These are phyloP conservation scores for Phoenix dactylifera DNA, from an alignment of 176 grass and related monocot genomes.

Conservation along the genomic window DNA sequence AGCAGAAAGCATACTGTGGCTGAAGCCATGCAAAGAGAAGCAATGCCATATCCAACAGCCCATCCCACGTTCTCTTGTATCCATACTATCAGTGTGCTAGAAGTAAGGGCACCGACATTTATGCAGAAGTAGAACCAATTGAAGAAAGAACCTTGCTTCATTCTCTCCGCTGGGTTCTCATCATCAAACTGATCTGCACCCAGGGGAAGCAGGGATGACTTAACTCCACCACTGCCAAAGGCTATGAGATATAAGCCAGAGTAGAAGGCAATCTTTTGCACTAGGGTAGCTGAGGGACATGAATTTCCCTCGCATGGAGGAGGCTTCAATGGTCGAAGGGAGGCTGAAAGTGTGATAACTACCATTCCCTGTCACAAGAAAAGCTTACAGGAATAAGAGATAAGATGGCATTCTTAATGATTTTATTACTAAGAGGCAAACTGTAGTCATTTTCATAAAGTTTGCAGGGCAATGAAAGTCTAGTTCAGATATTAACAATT, in stretches of 20 bases:
- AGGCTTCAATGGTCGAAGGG: constrained; percentile 24
- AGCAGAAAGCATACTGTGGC: constrained; percentile 45
- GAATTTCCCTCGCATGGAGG: constrained; percentile 16
- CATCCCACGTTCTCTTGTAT: constrained; percentile 59
- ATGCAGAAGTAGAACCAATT: constrained; percentile 75
- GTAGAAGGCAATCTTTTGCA: constrained; percentile 13
- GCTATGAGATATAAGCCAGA: constrained; percentile 79
- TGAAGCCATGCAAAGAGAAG: constrained; percentile 48
- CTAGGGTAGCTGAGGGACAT: not conserved
- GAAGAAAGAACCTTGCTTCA: constrained; percentile 50
- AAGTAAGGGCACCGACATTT: constrained; percentile 42
- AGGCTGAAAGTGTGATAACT: constrained; percentile 45
- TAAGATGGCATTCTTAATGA: no score
- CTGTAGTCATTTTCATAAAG: no score
- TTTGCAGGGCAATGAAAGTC: no score
- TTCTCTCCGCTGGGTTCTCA: constrained; percentile 29
- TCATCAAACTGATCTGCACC: constrained; percentile 75
- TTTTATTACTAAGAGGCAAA: no score
- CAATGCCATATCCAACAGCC: constrained; percentile 53
- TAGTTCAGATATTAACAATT: no score
- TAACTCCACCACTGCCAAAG: constrained; percentile 47
- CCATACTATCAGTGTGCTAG: constrained; percentile 55
- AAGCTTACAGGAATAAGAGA: not conserved
- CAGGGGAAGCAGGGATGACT: constrained; percentile 51
- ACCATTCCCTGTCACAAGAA: constrained; percentile 34